Conservation (phyloP, 2,329 filamentous ascomycete species). For the Verticillium klebahnii region DNA sequence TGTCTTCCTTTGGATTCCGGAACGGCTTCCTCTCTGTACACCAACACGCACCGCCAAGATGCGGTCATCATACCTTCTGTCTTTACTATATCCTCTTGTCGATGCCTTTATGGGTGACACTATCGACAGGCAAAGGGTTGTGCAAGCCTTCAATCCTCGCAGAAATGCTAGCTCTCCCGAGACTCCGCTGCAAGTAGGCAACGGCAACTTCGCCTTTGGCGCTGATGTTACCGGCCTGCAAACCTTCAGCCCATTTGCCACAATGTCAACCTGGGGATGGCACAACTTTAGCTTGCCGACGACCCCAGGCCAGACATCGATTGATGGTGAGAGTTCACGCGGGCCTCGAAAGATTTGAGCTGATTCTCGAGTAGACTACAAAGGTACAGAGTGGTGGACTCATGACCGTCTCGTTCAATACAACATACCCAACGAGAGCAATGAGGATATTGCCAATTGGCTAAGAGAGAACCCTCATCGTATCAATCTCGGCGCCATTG, state of each 20-base stretch:
- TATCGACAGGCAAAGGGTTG: constrained; percentile 26
- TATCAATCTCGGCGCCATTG: constrained; percentile 43
- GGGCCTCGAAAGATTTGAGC: neutral
- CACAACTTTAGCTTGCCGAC: constrained; percentile 43
- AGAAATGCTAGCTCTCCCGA: constrained; percentile 42
- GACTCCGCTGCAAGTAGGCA: constrained; percentile 48
- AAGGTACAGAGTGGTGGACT: constrained; percentile 37
- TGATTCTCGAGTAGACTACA: constrained; percentile 26
- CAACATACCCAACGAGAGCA: constrained; percentile 33
- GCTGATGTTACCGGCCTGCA: constrained; percentile 42
- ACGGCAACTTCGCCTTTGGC: constrained; percentile 44
- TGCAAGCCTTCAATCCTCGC: constrained; percentile 38
- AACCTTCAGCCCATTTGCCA: constrained; percentile 41
- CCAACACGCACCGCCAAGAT: neutral
- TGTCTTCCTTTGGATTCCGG: neutral
- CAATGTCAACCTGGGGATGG: constrained; percentile 44
- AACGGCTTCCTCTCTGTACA: neutral
- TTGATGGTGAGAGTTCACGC: constrained; percentile 5
- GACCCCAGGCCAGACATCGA: constrained; percentile 25
- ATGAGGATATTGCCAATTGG: constrained; percentile 37
- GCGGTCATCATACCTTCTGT: constrained; percentile 6
- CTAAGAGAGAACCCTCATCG: constrained; percentile 45
- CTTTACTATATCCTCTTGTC: constrained; percentile 10
- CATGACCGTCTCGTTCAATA: constrained; percentile 36
- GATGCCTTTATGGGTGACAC: constrained; percentile 9